These are phyloP conservation scores for Fusarium papillatum DNA, from an alignment of 2,329 filamentous ascomycete genomes.

Conservation along the genomic window DNA sequence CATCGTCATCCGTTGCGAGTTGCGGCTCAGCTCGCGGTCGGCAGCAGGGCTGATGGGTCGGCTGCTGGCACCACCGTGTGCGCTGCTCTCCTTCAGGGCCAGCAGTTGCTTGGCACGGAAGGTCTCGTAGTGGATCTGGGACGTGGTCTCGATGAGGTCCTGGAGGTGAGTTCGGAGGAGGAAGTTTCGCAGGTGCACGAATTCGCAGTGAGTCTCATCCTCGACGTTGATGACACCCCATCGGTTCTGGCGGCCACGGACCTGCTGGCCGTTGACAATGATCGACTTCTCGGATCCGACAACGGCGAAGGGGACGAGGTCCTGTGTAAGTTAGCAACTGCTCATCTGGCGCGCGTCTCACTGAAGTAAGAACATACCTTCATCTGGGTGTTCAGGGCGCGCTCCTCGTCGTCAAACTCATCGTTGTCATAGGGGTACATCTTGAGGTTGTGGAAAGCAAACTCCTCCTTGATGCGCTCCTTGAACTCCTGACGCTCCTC, in stretches of 20 bases:
- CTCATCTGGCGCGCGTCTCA: background rate
- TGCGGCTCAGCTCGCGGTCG: constrained; percentile 95
- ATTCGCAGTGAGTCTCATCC: constrained; percentile 99
- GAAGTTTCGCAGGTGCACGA: constrained; percentile 98
- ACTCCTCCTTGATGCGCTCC: constrained; percentile 99
- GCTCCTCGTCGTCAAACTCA: constrained; percentile 97
- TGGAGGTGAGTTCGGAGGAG: constrained; percentile 98
- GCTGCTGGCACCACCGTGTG: constrained; percentile 81
- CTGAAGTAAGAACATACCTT: constrained; percentile 73
- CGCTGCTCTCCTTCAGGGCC: constrained; percentile 97
- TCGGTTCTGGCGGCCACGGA: constrained; percentile 97
- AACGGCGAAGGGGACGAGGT: constrained; percentile 96
- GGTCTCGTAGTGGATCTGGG: constrained; percentile 99
- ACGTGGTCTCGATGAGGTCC: constrained; percentile 99
- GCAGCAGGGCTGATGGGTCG: constrained; percentile 96
- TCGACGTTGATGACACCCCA: constrained; percentile 99
- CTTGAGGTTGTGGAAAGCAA: constrained; percentile 99
- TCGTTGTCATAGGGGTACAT: constrained; percentile 99
- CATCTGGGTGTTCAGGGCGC: constrained; percentile 92
- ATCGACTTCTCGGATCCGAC: constrained; percentile 99
- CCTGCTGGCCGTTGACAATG: constrained; percentile 96
- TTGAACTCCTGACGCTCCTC: constrained; percentile 98
- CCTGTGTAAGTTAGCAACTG: constrained; percentile 66
- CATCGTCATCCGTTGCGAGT: constrained; percentile 98
- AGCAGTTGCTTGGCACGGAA: constrained; percentile 99